A percentile compares a stretch with the other conserved stretches of the same genome.
Conservation (phyloP, 768 basidiomycete genomes). For the Gloeophyllum trabeum region DNA sequence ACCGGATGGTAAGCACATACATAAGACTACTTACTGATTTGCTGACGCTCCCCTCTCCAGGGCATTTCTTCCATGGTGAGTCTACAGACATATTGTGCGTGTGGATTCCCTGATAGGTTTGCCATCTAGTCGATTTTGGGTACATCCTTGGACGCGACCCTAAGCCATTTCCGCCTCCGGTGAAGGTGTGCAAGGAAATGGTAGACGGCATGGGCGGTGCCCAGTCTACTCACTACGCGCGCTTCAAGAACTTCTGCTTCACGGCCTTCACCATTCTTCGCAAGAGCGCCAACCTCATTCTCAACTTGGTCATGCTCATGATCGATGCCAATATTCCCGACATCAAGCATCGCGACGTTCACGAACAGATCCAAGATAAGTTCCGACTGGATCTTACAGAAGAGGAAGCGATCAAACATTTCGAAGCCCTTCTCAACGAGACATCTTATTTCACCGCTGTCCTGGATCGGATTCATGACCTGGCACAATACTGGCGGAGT, state of each 20-base stretch:
- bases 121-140: conserved; percentile 79
- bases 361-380: conserved; percentile 91
- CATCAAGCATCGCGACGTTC: conserved; percentile 84
- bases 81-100: neutral
- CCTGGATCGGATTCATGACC: conserved; percentile 86
- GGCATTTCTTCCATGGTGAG: conserved; percentile 94
- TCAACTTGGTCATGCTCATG: conserved; percentile 95
- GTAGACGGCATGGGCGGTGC: conserved; percentile 99
- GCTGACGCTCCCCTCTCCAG: conserved; percentile 19
- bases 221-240: conserved; percentile 86
- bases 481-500: conserved; percentile 84
- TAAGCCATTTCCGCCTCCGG: conserved; percentile 94
- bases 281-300: conserved; percentile 93
- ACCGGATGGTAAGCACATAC: conserved; percentile 64
- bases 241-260: conserved; percentile 94
- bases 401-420: conserved; percentile 96
- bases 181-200: conserved; percentile 99
- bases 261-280: conserved; percentile 96
- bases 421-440: conserved; percentile 88
- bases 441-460: conserved; percentile 91
- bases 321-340: conserved; percentile 96
- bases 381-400: conserved; percentile 91
- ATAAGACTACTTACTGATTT: neutral
- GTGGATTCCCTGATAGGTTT: conserved; percentile 7
- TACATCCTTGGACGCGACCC: conserved; percentile 97